Base-by-base conservation (phyloP, 192 early-diverging fungal species). In the Podila horticola region DNA sequence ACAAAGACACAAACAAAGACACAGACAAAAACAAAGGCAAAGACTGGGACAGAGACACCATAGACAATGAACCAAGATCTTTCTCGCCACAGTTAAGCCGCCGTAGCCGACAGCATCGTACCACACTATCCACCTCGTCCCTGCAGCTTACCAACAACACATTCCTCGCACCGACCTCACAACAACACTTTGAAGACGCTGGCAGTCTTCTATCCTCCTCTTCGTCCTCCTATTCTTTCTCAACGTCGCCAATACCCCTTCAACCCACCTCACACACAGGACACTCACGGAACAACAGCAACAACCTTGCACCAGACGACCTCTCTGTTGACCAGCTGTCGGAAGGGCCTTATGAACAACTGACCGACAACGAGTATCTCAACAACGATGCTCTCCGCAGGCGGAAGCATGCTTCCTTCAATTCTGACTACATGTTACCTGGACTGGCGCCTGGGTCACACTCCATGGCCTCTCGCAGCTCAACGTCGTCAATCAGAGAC, bases 381-480 rank as follows among this genome's bases (percentile, higher is more conserved):
- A 28, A 62, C 12, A 12, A 62, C 29, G 69, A 62, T 4, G 34
- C 36, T 48, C 70, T 79, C 69, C 76, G 76, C 70, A 67, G 76
- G 76, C 76, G 76, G 70, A 72, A 64, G 45, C 41, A 49, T 11
- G 12, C 76, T 29, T 72, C 76, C 28, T 68, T 64, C 70, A 72
- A 30, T 33, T 13, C 61, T 3, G 64, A 66, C 2, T 50, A 66
- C 17, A 19, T 24, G 22, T 9, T 45, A 0, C 49, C 66, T 15
- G 24, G 26, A 10, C 60, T 30, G n/a, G 45, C 57, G 4, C 58
- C 69, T 8, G 49, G 26, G 22, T 19, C 57, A 2, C 65, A 34
- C 13, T 79, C 76, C 1, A 62, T 72, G 17, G 66, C 59, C 3
- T 68, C 76, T 4, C 49, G 61, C 9, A 79, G 70, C 61, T 79